phyloP scores from a whole-genome alignment of 768 basidiomycete species.

The Trametes elegans region DNA sequence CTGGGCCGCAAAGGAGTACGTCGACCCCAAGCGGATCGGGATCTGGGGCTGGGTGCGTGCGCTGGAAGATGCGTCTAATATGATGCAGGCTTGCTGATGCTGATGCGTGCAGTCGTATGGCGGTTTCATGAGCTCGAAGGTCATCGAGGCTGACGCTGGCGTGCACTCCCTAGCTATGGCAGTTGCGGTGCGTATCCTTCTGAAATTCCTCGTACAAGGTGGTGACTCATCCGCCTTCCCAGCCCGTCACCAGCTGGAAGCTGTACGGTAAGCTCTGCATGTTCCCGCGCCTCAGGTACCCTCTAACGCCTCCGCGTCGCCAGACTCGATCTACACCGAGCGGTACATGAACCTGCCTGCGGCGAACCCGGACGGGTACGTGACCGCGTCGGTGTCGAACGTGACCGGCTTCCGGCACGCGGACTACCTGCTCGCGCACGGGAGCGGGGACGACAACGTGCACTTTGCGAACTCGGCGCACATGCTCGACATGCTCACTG shows the following conservation, averaged over 20 bases:
- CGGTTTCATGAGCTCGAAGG: conserved; percentile 93
- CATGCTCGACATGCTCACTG: conserved; percentile 90
- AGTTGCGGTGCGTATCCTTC: conserved; percentile 65
- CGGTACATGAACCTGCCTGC: conserved; percentile 90
- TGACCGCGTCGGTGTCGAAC: conserved; percentile 83
- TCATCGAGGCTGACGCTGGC: conserved; percentile 85
- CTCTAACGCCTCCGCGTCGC: not conserved
- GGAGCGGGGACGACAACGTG: conserved; percentile 96
- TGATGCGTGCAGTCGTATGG: conserved; percentile 77
- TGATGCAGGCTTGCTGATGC: not conserved
- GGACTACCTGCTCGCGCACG: conserved; percentile 85
- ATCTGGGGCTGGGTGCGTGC: conserved; percentile 94
- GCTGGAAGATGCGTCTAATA: conserved; percentile 12
- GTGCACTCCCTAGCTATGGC: conserved; percentile 91
- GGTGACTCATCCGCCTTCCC: conserved; percentile 8
- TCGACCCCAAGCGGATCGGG: conserved; percentile 85
- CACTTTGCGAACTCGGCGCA: conserved; percentile 92
- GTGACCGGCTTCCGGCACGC: conserved; percentile 83
- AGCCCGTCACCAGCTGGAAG: conserved; percentile 89
- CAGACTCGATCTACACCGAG: conserved; percentile 96
- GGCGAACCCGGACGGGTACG: conserved; percentile 82
- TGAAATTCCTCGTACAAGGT: too few relatives aligned
- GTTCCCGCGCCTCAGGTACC: not conserved
- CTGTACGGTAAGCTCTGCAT: conserved; percentile 57
- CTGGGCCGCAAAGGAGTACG: conserved; percentile 85